These are phyloP conservation scores for Puccinia novopanici DNA, from an alignment of 1,284 basidiomycete species.

Conservation along the genomic window DNA sequence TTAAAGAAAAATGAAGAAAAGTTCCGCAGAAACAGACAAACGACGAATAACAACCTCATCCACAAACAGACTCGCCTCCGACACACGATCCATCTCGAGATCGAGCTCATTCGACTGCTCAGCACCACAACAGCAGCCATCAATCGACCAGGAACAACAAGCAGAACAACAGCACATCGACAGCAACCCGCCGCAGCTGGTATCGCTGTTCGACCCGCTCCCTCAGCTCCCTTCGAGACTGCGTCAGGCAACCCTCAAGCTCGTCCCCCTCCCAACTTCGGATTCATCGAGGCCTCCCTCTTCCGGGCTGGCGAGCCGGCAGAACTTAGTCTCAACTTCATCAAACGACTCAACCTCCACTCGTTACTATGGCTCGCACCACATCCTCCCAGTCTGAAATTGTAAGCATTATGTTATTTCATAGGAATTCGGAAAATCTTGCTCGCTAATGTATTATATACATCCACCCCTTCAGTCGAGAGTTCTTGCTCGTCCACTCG, in stretches of 20 bases:
- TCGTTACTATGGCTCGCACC: constrained; percentile 39
- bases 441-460: not conserved
- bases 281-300: constrained; percentile 26
- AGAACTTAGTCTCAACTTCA: constrained; percentile 33
- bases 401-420: constrained; percentile 1
- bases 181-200: not conserved
- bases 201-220: constrained; percentile 24
- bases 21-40: too few species aligned
- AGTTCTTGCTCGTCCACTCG: not conserved
- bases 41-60: too few species aligned
- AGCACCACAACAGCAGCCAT: constrained; percentile 3
- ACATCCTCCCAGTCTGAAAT: constrained; percentile 1
- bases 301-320: constrained; percentile 27
- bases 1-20: too few species aligned
- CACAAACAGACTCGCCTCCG: too few species aligned
- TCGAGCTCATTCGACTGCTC: constrained; percentile 16
- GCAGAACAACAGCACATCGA: not conserved
- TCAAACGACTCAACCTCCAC: constrained; percentile 15
- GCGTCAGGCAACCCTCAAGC: constrained; percentile 23
- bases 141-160: not conserved
- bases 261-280: constrained; percentile 43
- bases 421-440: not conserved
- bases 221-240: constrained; percentile 5
- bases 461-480: not conserved
- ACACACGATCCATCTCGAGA: not conserved